Evolutionary conservation across 441 rosid species (phyloP).

Genomic region (Daphne laureola): DNA sequence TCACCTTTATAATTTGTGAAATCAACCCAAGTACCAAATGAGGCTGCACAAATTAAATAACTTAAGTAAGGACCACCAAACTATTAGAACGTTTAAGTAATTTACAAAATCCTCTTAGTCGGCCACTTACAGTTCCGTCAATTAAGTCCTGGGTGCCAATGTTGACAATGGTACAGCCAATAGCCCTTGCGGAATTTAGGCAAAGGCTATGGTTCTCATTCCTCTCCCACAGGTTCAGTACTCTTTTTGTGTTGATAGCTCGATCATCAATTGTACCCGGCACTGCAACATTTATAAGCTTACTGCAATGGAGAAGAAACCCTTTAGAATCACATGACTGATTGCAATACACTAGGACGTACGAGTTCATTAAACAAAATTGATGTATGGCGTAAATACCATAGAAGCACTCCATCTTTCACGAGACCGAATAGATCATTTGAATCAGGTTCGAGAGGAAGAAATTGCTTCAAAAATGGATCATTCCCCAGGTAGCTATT

Average conservation of each 20-base stretch:
- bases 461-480: slow-evolving; percentile 56
- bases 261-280: slow-evolving; percentile 76
- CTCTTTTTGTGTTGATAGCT: slow-evolving; percentile 58
- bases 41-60: slow-evolving; percentile 41
- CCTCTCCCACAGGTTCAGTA: slow-evolving; percentile 74
- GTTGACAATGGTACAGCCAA: slow-evolving; percentile 73
- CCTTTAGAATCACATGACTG: slow-evolving; percentile 11
- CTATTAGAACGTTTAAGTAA: slow-evolving; percentile 6
- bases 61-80: slow-evolving; percentile 6
- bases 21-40: slow-evolving; percentile 67
- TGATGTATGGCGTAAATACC: slow-evolving; percentile 30
- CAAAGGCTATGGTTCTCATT: slow-evolving; percentile 77
- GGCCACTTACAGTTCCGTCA: slow-evolving; percentile 59
- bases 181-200: slow-evolving; percentile 76
- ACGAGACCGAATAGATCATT: slow-evolving; percentile 53
- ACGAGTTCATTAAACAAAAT: neutral
- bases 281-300: slow-evolving; percentile 66
- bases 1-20: slow-evolving; percentile 70
- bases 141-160: slow-evolving; percentile 63
- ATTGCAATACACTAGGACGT: slow-evolving; percentile 2
- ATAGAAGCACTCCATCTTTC: slow-evolving; percentile 68
- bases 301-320: slow-evolving; percentile 30
- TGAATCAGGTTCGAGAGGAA: slow-evolving; percentile 60
- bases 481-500: slow-evolving; percentile 63
- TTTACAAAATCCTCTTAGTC: slow-evolving; percentile 8